Conservation (phyloP, 2,329 filamentous ascomycete genomes). For the Ilyonectria sp. region DNA sequence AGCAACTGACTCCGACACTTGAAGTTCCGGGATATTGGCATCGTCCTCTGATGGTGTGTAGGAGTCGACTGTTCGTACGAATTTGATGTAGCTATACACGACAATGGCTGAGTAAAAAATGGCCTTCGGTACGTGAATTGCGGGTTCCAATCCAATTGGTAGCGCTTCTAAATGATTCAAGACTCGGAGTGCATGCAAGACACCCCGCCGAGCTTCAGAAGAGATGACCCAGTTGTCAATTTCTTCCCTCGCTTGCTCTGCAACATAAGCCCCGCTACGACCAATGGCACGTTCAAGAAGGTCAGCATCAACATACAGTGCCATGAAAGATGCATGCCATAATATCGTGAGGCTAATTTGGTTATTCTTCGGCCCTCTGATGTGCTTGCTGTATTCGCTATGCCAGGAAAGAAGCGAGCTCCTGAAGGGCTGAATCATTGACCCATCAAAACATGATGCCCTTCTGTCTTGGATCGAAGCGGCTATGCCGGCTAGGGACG, state of each 20-base stretch:
- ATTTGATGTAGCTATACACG: conserved; percentile 13
- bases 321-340: conserved; percentile 18
- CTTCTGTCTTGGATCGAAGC: conserved; percentile 3
- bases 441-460: not conserved
- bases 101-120: conserved; percentile 14
- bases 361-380: not conserved
- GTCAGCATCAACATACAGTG: conserved; percentile 7
- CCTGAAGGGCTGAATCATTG: not conserved
- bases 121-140: conserved; percentile 19
- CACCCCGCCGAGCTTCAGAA: conserved; percentile 4
- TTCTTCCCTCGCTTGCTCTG: not conserved
- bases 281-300: conserved; percentile 18
- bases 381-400: not conserved
- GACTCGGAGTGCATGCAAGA: conserved; percentile 13
- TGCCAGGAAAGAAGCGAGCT: conserved; percentile 8
- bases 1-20: not conserved
- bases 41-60: conserved; percentile 4
- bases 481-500: not conserved
- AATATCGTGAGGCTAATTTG: conserved; percentile 5
- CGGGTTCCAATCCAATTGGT: conserved; percentile 13
- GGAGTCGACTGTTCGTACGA: not conserved
- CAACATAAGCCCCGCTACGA: not conserved
- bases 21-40: conserved; percentile 19
- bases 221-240: conserved; percentile 1
- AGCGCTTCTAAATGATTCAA: conserved; percentile 10